These are phyloP conservation scores for Tremella mesenterica DNA, from an alignment of 768 basidiomycete species.

Conservation along the genomic window DNA sequence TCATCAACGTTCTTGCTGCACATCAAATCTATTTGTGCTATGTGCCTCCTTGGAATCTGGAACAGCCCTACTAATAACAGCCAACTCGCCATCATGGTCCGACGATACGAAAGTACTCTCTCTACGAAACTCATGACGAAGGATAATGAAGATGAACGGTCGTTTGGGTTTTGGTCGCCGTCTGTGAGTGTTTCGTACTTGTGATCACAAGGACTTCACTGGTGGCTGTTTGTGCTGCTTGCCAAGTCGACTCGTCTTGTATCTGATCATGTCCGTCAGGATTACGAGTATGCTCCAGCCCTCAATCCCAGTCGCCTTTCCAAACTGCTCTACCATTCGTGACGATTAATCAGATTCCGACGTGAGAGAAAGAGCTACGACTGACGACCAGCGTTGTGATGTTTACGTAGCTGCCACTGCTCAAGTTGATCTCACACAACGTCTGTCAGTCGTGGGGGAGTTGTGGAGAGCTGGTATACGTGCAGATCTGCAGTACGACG, in stretches of 20 bases:
- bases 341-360: neutral
- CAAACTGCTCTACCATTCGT: no score
- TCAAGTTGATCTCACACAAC: slow-evolving; percentile 26
- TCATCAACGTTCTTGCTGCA: no score
- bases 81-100: slow-evolving; percentile 31
- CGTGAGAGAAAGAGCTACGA: no score
- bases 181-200: slow-evolving; percentile 30
- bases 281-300: neutral
- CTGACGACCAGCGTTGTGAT: slow-evolving; percentile 35
- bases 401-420: slow-evolving; percentile 36
- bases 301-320: neutral
- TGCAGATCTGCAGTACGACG: slow-evolving; percentile 43
- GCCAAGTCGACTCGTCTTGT: no score
- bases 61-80: slow-evolving; percentile 7
- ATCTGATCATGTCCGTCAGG: no score
- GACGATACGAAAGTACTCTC: slow-evolving; percentile 32
- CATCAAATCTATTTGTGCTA: neutral
- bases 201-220: no score
- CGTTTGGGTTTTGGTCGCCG: slow-evolving; percentile 39
- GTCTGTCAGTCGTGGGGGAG: slow-evolving; percentile 36
- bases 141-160: slow-evolving; percentile 33
- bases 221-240: no score
- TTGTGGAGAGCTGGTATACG: slow-evolving; percentile 40
- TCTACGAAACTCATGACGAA: slow-evolving; percentile 32
- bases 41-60: neutral